Base-by-base conservation (phyloP, 805 yeast species). In the Yarrowia alimentaria region DNA sequence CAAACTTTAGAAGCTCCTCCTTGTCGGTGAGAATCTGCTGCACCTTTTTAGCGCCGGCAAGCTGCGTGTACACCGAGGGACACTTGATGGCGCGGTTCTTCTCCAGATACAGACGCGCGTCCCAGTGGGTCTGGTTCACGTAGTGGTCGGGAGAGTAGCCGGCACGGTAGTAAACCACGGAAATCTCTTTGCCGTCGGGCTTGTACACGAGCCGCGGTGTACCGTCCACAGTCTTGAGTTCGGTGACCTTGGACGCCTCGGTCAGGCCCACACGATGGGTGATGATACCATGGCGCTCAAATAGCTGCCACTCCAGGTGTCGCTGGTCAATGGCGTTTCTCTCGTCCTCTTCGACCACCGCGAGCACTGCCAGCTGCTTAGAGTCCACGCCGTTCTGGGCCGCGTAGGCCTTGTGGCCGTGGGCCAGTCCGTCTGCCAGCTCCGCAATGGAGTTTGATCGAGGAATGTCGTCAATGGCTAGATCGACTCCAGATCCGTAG, bases 271-370 rank as follows among this genome's bases (percentile, higher is more conserved):
- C 66, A 60, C 99, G 77, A 43, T 74, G 73, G 6, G 89, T 76
- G 56, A 72, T 76, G 32, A 89, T 68, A 7, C 78, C 78, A 61
- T 79, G 75, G 16, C 72, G 63, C 9, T 73, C 66, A 58, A 83
- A 68, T 33, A 93, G 71, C 20, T 77, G 73, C 61, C 79, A 86
- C 64, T 93, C 98, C 32, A 93, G 64, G 26, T 79, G 77, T 60
- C 95, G 79, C 68, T 93, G 99, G 67, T 93, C 99, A 67, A 88
- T 84, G 20, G 86, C 83, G 64, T 93, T 93, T 56, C 93, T 74
- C 66, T 93, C 99, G 35, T 76, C 76, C 6, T 86, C 82, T 65
- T 93, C 98, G 1, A 85, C 85, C 17, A 93, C 78, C 58, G 90
- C 80, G 31, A 90, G 70, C 1, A 93, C 79, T n/a, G 67, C 58